Conservation (phyloP, 371 early-diverging fungal genomes). For the Apophysomyces elegans region DNA sequence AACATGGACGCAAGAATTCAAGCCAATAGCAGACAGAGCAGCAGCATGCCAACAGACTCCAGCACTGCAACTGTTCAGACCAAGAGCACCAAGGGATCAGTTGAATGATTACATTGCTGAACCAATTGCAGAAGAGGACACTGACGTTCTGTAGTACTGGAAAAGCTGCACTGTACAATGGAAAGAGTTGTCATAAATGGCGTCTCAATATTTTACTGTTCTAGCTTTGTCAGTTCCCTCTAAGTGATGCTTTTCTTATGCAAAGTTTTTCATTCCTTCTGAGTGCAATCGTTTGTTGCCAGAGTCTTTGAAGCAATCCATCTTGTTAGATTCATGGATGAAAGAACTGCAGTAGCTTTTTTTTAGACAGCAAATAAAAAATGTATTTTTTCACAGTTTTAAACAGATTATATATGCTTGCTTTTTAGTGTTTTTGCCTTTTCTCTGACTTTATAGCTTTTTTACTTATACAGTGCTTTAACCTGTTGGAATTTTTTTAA, state of each 20-base stretch:
- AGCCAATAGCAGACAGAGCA: neutral
- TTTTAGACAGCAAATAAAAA: neutral
- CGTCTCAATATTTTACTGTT: neutral
- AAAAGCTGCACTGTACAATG: neutral
- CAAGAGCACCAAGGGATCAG: neutral
- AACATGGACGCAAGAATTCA: neutral
- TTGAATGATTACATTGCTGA: neutral
- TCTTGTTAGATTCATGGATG: neutral
- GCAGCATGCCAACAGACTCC: neutral
- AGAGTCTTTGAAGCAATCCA: neutral
- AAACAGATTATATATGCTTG: too few species aligned
- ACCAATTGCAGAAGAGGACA: neutral
- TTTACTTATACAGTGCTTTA: too few species aligned
- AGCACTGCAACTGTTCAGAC: neutral
- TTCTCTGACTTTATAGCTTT: too few species aligned
- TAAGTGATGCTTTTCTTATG: neutral
- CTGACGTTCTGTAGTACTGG: neutral
- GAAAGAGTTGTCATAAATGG: neutral
- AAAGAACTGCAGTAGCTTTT: neutral
- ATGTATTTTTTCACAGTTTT: too few species aligned
- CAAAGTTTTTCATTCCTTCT: neutral
- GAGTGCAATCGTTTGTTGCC: neutral
- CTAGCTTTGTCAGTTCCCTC: neutral
- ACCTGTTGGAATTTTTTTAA: too few species aligned
- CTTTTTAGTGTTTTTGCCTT: too few species aligned